These are phyloP conservation scores for Ormosia emarginata DNA, from an alignment of 306 rosid genomes.

Conservation along the genomic window DNA sequence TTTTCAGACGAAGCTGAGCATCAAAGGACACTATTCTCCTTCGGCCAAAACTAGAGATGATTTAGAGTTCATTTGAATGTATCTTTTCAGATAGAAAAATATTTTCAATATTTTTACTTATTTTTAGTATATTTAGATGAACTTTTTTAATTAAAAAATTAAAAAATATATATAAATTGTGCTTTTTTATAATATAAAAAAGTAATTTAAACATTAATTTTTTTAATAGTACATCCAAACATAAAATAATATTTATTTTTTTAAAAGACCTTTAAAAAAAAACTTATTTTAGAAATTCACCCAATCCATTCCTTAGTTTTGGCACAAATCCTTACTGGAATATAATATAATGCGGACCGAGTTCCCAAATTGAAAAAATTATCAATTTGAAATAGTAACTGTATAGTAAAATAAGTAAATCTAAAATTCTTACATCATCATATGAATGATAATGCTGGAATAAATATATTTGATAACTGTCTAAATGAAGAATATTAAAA, in stretches of 20 bases:
- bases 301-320: background rate
- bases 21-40: background rate
- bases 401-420: constrained; percentile 21
- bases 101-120: too few species aligned
- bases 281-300: too few species aligned
- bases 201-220: too few species aligned
- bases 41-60: background rate
- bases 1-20: background rate
- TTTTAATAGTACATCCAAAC: too few species aligned
- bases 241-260: too few species aligned
- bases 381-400: constrained; percentile 20
- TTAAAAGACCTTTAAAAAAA: too few species aligned
- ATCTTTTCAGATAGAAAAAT: too few species aligned
- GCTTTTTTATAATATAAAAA: too few species aligned
- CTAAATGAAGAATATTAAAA: constrained; percentile 43
- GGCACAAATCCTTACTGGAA: constrained; percentile 18
- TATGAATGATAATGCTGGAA: constrained; percentile 52
- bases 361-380: constrained; percentile 12
- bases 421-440: constrained; percentile 37
- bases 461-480: constrained; percentile 35
- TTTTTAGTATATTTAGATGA: too few species aligned
- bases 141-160: too few species aligned
- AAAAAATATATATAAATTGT: too few species aligned
- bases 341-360: background rate
- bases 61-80: background rate